Percentiles rank a stretch among this genome's conserved stretches.
These are phyloP conservation scores for Aspergillus sclerotialis DNA, from an alignment of 2,329 filamentous ascomycete genomes.

Conservation along the genomic window DNA sequence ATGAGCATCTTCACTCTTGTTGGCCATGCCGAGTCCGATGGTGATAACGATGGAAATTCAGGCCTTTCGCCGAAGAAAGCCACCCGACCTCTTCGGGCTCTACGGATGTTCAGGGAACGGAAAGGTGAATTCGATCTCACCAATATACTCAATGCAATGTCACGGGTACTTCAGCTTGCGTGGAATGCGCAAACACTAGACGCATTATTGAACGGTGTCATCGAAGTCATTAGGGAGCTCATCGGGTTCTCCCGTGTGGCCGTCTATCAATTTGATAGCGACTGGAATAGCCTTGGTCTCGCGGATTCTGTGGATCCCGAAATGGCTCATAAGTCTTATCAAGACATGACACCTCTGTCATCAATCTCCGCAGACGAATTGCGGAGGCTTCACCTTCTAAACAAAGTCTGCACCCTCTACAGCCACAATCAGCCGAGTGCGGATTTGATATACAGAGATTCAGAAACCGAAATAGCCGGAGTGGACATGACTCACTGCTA, in stretches of 20 bases:
- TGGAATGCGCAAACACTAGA: constrained; percentile 64
- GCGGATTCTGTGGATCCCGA: constrained; percentile 74
- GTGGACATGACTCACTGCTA: constrained; percentile 78
- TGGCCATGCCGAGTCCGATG: constrained; percentile 57
- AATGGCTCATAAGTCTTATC: constrained; percentile 70
- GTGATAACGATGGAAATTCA: background rate
- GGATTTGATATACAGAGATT: constrained; percentile 67
- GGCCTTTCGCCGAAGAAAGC: constrained; percentile 41
- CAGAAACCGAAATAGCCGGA: constrained; percentile 64
- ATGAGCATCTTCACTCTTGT: background rate
- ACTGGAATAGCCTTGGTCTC: constrained; percentile 78
- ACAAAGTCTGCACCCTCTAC: constrained; percentile 78
- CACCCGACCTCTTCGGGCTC: constrained; percentile 1
- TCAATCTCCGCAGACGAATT: constrained; percentile 81
- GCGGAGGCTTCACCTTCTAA: constrained; percentile 73
- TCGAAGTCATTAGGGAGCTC: constrained; percentile 75
- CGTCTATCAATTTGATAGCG: constrained; percentile 79
- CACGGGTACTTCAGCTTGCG: constrained; percentile 78
- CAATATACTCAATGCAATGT: constrained; percentile 83
- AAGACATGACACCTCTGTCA: constrained; percentile 76
- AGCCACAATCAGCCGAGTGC: constrained; percentile 69
- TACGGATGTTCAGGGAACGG: background rate
- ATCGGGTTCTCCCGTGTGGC: constrained; percentile 84
- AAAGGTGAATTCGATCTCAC: constrained; percentile 21
- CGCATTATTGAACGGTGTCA: constrained; percentile 67